A percentile compares a stretch with the other conserved stretches of the same genome.
phyloP scores from a whole-genome alignment of 2,329 filamentous ascomycete species.

The Calonectria fujianensis region DNA sequence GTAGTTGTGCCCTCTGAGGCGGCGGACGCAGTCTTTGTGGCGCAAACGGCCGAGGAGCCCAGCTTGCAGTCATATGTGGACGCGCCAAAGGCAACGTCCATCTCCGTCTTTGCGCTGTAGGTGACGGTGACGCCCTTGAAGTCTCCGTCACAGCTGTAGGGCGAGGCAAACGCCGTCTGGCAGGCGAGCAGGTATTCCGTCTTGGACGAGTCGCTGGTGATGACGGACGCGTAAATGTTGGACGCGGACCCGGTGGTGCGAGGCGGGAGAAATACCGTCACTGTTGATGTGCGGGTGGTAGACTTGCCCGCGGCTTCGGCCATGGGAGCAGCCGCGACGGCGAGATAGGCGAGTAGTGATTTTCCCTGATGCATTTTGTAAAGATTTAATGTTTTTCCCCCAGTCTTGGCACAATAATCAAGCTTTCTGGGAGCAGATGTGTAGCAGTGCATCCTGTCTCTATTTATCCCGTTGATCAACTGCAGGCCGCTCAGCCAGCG shows the following conservation, averaged over 20 bases:
- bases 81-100: conserved; percentile 43
- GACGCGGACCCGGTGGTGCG: conserved; percentile 44
- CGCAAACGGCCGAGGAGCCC: conserved; percentile 42
- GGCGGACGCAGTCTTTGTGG: conserved; percentile 23
- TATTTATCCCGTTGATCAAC: not conserved
- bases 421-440: not conserved
- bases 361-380: conserved; percentile 20
- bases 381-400: not conserved
- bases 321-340: conserved; percentile 23
- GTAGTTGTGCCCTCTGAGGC: conserved; percentile 39
- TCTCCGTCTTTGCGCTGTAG: conserved; percentile 33
- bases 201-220: conserved; percentile 44
- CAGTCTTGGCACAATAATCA: conserved; percentile 1
- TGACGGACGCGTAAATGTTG: conserved; percentile 52
- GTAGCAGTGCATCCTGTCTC: not conserved
- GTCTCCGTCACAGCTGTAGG: conserved; percentile 49
- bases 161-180: conserved; percentile 43
- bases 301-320: conserved; percentile 22
- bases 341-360: conserved; percentile 18
- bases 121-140: conserved; percentile 50
- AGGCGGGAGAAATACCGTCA: conserved; percentile 46
- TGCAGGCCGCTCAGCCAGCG: not conserved
- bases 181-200: conserved; percentile 54
- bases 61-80: conserved; percentile 49
- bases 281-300: conserved; percentile 39